A percentile compares a stretch with the other conserved stretches of the same genome.
Conservation (phyloP, 192 early-diverging fungal genomes). For the Phycomyces nitens region DNA sequence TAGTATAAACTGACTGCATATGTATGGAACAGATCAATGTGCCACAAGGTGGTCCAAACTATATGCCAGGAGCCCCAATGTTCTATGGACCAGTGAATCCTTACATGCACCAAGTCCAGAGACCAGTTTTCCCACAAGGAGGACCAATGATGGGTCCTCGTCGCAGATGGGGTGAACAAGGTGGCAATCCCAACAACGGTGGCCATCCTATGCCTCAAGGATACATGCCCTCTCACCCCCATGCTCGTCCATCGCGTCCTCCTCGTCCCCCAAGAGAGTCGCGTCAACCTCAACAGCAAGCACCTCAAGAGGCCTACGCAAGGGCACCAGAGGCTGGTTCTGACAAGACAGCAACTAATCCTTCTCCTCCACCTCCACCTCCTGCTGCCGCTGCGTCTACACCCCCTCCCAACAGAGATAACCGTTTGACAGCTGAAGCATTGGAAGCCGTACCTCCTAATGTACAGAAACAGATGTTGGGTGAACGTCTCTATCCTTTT, state of each 20-base stretch:
- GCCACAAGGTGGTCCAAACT: conserved; percentile 44
- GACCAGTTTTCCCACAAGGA: conserved; percentile 44
- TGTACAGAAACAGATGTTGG: conserved; percentile 93
- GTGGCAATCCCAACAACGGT: conserved; percentile 32
- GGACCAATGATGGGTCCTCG: conserved; percentile 31
- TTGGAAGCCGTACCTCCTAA: conserved; percentile 77
- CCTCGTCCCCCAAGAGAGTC: conserved; percentile 42
- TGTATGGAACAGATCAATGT: conserved; percentile 47
- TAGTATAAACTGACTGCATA: too few species aligned
- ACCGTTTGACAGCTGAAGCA: conserved; percentile 55
- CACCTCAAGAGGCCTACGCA: neutral
- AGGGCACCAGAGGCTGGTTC: too few species aligned
- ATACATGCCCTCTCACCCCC: conserved; percentile 30
- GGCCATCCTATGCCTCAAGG: conserved; percentile 31
- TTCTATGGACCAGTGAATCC: conserved; percentile 30
- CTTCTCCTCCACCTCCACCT: conserved; percentile 1
- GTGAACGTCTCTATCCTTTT: conserved; percentile 90
- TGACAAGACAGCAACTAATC: too few species aligned
- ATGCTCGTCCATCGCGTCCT: conserved; percentile 48
- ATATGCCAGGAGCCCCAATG: conserved; percentile 45
- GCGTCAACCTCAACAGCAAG: conserved; percentile 10
- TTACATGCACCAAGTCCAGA: conserved; percentile 34
- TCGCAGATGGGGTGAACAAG: conserved; percentile 32
- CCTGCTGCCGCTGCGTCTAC: conserved; percentile 13
- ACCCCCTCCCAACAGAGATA: too few species aligned